Base-by-base conservation (phyloP, 2,329 filamentous ascomycete species). In the Penicillium sp. region DNA sequence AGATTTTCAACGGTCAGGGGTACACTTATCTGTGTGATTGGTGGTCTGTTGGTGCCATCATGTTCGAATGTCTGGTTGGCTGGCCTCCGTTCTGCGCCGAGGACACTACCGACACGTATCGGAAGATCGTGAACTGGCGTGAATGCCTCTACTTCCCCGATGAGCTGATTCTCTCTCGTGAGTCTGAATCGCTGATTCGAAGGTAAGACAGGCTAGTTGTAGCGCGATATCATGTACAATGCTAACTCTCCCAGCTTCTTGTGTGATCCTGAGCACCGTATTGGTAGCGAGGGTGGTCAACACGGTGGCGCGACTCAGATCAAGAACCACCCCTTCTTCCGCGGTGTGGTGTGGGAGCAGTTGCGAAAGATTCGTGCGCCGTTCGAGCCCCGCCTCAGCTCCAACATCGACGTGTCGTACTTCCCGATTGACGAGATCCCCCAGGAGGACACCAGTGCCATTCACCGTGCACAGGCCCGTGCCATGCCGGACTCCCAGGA, bases 1-100 rank as follows among this genome's bases (percentile, higher is more conserved):
- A 98, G 65, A 97, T 98, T 57, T 97, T 98, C 68, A 94, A 87
- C 32, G 90, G 91, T 13, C 87, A 94, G 59, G 93, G 93, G 33
- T 98, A 98, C 72, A 87, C 88, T 43, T 95, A 91, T 60, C 85
- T 94, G 63, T 98, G 93, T 65, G 93, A 98, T 74, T 98, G 93
- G 93, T 98, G 93, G 93, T 94, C 87, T 15, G 79, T 98, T 34
- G 93, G 93, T 37, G 96, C 93, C 30, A 98, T 98, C 71, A 97
- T 98, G 93, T 98, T 97, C 59, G 93, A 98, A 70, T 98, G 93
- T 68, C 77, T 98, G 54, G 89, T 98, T 47, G 93, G 93, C 58
- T 98, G 93, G 93, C 93, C 93, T 39, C 93, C 93, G 19, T 98
- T 98, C 79, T 98, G 93, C 66, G 91, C 93, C 14, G 93, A 98